phyloP scores from a whole-genome alignment of 2,329 filamentous ascomycete species.

The Ceratocystis cacaofunesta region DNA sequence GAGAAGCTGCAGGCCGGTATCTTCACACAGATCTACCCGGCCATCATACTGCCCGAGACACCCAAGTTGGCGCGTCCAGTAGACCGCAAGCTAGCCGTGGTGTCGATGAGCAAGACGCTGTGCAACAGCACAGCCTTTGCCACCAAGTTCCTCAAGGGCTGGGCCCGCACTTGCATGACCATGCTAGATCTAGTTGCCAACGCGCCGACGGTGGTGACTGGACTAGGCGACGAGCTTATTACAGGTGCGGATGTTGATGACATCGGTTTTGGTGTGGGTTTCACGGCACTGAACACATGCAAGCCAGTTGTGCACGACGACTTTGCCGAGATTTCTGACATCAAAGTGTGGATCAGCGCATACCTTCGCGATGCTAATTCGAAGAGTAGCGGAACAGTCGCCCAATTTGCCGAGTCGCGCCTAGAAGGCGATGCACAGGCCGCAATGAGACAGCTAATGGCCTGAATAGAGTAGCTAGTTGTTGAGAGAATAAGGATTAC shows the following conservation, averaged over 20 bases:
- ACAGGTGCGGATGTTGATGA: conserved; percentile 88
- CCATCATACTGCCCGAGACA: conserved; percentile 74
- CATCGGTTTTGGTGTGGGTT: conserved; percentile 84
- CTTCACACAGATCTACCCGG: conserved; percentile 74
- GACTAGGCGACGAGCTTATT: conserved; percentile 59
- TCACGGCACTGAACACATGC: conserved; percentile 86
- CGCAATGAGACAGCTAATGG: conserved; percentile 14
- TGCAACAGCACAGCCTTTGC: conserved; percentile 76
- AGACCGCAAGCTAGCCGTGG: conserved; percentile 84
- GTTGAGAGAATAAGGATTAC: neutral
- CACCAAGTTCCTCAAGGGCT: conserved; percentile 70
- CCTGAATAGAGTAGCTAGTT: neutral
- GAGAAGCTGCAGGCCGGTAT: conserved; percentile 66
- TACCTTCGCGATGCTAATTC: conserved; percentile 66
- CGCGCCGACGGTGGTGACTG: conserved; percentile 53
- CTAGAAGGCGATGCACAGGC: conserved; percentile 39
- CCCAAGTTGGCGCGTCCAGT: conserved; percentile 74
- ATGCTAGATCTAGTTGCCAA: conserved; percentile 80
- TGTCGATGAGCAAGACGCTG: conserved; percentile 85
- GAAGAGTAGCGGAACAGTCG: conserved; percentile 56
- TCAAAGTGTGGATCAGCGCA: conserved; percentile 68
- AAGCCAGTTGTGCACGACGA: conserved; percentile 60
- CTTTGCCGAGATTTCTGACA: conserved; percentile 70
- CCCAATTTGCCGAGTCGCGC: conserved; percentile 55
- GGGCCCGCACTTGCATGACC: conserved; percentile 80